phyloP scores from a whole-genome alignment of 106 monocot genomes.

The Hemerocallis citrina region DNA sequence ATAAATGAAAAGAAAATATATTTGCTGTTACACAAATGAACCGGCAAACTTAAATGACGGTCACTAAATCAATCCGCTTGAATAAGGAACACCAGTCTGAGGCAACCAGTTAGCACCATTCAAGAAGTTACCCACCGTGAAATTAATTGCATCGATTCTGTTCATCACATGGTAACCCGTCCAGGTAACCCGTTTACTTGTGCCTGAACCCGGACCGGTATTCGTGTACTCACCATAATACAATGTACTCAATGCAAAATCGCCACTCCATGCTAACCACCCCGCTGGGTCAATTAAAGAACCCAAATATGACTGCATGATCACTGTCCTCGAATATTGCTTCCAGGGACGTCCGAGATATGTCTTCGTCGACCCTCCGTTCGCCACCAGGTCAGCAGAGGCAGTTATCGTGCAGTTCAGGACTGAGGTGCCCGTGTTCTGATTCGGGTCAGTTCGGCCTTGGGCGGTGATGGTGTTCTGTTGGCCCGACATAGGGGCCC shows the following conservation, averaged over 20 bases:
- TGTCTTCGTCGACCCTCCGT: constrained; percentile 23
- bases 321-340: constrained; percentile 65
- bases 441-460: constrained; percentile 82
- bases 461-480: constrained; percentile 82
- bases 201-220: constrained; percentile 41
- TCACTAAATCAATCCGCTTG: constrained; percentile 17
- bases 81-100: constrained; percentile 34
- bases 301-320: constrained; percentile 59
- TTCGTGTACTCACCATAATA: constrained; percentile 71
- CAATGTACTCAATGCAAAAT: constrained; percentile 58
- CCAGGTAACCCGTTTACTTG: constrained; percentile 45
- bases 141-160: constrained; percentile 35
- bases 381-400: constrained; percentile 1
- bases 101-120: constrained; percentile 33
- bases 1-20: no score
- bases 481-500: constrained; percentile 57
- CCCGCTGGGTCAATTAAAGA: constrained; percentile 46
- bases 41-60: no score
- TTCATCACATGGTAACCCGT: constrained; percentile 48
- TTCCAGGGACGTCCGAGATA: constrained; percentile 85
- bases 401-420: constrained; percentile 37
- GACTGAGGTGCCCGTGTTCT: constrained; percentile 78
- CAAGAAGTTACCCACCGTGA: constrained; percentile 49
- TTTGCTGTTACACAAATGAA: no score
- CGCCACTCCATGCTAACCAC: constrained; percentile 69